These are phyloP conservation scores for Glycine tomentella DNA, from an alignment of 306 rosid genomes.

Conservation along the genomic window DNA sequence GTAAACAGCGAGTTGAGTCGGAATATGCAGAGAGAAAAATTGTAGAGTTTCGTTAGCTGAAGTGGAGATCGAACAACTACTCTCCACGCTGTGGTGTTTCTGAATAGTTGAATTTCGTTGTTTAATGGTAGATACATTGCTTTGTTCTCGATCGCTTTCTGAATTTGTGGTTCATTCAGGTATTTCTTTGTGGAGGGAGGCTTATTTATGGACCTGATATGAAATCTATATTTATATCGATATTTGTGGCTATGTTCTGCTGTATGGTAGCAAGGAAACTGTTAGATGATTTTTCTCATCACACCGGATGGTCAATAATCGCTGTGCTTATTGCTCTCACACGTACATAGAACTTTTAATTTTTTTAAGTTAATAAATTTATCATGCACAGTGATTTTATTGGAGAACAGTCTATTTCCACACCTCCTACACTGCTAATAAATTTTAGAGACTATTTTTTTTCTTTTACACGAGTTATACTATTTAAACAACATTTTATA, in stretches of 20 bases:
- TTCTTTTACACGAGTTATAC: too few relatives aligned
- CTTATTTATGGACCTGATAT: conserved; percentile 94
- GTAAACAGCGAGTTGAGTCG: not conserved
- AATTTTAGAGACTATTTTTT: too few relatives aligned
- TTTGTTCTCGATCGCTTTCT: not conserved
- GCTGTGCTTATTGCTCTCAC: conserved; percentile 62
- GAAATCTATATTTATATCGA: conserved; percentile 70
- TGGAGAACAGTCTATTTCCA: too few relatives aligned
- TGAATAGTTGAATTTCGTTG: not conserved
- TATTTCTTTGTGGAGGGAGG: conserved; percentile 84
- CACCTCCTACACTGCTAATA: too few relatives aligned
- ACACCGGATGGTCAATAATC: conserved; percentile 70
- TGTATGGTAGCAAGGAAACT: conserved; percentile 74
- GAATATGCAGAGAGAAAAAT: not conserved
- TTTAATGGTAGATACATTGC: too few relatives aligned
- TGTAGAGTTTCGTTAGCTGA: not conserved
- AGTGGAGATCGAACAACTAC: not conserved
- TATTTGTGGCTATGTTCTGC: conserved; percentile 73
- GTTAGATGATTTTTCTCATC: conserved; percentile 65
- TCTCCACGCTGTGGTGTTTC: not conserved
- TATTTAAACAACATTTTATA: too few relatives aligned
- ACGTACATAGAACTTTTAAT: too few relatives aligned
- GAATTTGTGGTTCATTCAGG: conserved; percentile 55
- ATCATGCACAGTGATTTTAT: too few relatives aligned
- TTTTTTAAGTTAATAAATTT: too few relatives aligned